Percentiles rank a stretch among this genome's conserved stretches.
Evolutionary conservation across 805 yeast species (phyloP).

Genomic region (Wickerhamiella dianesei): DNA sequence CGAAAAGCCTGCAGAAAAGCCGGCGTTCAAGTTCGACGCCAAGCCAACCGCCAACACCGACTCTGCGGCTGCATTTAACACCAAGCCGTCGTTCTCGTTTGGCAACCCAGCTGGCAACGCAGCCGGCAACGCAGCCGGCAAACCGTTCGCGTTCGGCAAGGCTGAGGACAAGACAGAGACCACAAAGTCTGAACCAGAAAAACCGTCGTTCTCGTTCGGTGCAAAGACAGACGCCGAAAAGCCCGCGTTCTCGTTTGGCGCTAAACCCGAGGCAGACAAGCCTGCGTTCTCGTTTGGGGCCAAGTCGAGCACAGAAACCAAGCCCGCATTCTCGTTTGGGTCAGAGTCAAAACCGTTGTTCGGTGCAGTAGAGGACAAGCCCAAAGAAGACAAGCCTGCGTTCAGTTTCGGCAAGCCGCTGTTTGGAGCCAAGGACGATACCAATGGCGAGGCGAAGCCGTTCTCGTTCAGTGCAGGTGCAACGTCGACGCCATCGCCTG

Average conservation of each 20-base stretch:
- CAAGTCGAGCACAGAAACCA: conserved; percentile 1
- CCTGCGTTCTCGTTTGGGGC: conserved; percentile 4
- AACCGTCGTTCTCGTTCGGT: conserved; percentile 15
- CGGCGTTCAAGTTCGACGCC: conserved; percentile 16
- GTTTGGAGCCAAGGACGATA: conserved; percentile 10
- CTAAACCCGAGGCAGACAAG: not conserved
- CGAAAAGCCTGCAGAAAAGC: conserved; percentile 1
- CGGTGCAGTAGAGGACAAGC: conserved; percentile 1
- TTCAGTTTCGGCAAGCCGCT: conserved; percentile 17
- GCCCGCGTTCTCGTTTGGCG: conserved; percentile 21
- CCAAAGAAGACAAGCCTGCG: conserved; percentile 2
- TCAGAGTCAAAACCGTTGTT: not conserved
- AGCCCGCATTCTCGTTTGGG: conserved; percentile 25
- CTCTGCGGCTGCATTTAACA: not conserved
- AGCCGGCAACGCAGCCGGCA: no score
- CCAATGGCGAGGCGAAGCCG: conserved; percentile 5
- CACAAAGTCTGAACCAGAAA: conserved; percentile 4
- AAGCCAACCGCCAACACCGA: not conserved
- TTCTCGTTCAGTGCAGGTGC: conserved; percentile 11
- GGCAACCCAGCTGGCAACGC: conserved; percentile 19
- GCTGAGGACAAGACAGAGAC: conserved; percentile 11
- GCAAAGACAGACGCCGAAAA: conserved; percentile 8
- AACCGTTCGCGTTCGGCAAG: conserved; percentile 16
- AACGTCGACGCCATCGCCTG: conserved; percentile 1
- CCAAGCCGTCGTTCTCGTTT: not conserved